phyloP scores from a whole-genome alignment of 2,329 filamentous ascomycete genomes.

The Paecilomyces fulvus region DNA sequence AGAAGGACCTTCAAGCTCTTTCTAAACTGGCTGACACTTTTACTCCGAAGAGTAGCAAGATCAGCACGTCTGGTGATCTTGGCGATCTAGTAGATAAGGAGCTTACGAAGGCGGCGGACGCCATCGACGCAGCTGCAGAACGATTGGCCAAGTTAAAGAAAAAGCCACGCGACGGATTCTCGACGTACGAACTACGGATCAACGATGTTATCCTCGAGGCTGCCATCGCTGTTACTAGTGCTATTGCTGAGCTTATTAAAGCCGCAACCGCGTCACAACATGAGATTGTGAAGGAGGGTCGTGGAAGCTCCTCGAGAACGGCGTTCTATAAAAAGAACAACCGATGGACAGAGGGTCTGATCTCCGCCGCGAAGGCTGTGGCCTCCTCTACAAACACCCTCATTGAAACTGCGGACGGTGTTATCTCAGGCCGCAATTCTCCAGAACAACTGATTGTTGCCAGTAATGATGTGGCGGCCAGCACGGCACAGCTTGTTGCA shows the following conservation, averaged over 20 bases:
- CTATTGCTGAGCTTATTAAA: constrained; percentile 89
- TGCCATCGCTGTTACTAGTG: constrained; percentile 84
- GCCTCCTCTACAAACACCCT: constrained; percentile 88
- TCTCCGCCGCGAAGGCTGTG: constrained; percentile 94
- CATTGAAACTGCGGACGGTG: constrained; percentile 95
- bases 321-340: constrained; percentile 99
- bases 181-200: constrained; percentile 91
- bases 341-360: constrained; percentile 95
- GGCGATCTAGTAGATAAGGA: constrained; percentile 90
- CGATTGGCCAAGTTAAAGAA: constrained; percentile 87
- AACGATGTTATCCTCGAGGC: constrained; percentile 93
- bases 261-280: constrained; percentile 87
- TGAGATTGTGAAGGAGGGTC: constrained; percentile 91
- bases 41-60: constrained; percentile 75
- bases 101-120: constrained; percentile 85
- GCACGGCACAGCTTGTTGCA: constrained; percentile 91
- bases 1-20: constrained; percentile 84
- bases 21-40: constrained; percentile 91
- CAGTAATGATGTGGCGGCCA: constrained; percentile 92
- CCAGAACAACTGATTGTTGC: constrained; percentile 97
- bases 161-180: constrained; percentile 92
- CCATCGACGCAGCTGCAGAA: constrained; percentile 84
- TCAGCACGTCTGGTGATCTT: constrained; percentile 71
- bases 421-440: constrained; percentile 82
- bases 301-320: constrained; percentile 75